Evolutionary conservation across 495 filamentous ascomycete species (phyloP), one percentile per base, ranked within the genome.

Genomic region (Aspergillus kassunensis): DNA sequence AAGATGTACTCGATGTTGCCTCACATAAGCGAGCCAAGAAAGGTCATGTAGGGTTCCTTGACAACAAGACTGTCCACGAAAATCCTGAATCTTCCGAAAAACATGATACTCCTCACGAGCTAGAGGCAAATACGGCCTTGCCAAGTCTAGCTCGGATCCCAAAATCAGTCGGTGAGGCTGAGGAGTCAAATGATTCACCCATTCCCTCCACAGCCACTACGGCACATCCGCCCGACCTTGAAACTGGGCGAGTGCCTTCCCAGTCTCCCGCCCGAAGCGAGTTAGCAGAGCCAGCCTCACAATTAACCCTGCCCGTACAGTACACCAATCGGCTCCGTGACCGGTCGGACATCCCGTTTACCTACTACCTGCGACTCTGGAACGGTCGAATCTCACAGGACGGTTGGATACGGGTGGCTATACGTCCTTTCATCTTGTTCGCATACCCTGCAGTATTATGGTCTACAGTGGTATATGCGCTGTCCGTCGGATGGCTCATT

Each of bases 401-500:
- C 60, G 85, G 75, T 11, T 98, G 91, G 91, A 66, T 81, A 56
- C 83, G 83, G 48, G 87, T 87, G 5, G 85, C 83, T 11, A 20
- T 84, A 9, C 83, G 91, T 7, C 93, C 93, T 6, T 85, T 97
- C 40, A 83, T 96, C 39, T 77, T 97, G 6, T 95, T 86, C 62
- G 80, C 83, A 2, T 97, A 97, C 62, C 93, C 93, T 1, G 78
- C 88, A 1, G 87, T 98, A 12, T 81, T 98, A 19, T 98, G 92
- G 92, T 92, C 88, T 31, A 74, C 90, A 0, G 76, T 88, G 0
- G 83, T 97, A 25, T 98, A 98, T 66, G 72, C 90, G 0, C 83
- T 93, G 56, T 90, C 88, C 4, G 80, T 97, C n/a, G 91, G 92
- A 15, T 97, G 92, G 93, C 75, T 98, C 37, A 96, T 98, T 53